Conservation (phyloP, 192 early-diverging fungal genomes). For the Linnemannia elongata region DNA sequence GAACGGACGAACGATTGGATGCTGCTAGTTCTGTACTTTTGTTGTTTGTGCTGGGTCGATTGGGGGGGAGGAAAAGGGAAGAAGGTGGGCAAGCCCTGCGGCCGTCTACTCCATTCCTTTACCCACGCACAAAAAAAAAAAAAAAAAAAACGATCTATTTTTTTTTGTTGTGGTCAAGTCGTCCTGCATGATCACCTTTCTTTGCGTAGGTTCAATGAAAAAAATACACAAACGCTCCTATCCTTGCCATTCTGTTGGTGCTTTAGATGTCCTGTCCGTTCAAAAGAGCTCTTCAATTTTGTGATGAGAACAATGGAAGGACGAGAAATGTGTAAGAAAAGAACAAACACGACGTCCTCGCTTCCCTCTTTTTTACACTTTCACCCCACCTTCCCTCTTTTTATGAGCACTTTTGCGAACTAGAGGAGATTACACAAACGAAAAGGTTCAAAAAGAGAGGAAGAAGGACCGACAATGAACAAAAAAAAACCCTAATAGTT, state of each 20-base stretch:
- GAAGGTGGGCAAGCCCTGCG: too few relatives aligned
- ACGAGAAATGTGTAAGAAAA: neutral
- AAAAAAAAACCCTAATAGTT: neutral
- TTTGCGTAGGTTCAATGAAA: too few relatives aligned
- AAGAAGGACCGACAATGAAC: neutral
- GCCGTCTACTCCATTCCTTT: neutral
- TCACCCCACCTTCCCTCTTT: neutral
- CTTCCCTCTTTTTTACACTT: neutral
- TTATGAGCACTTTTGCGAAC: constrained; percentile 4
- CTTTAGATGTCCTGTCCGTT: too few relatives aligned
- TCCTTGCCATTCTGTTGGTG: too few relatives aligned
- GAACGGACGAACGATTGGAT: neutral
- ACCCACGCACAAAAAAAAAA: neutral
- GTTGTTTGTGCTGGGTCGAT: too few relatives aligned
- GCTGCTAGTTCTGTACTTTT: neutral
- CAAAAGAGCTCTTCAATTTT: neutral
- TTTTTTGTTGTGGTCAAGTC: too few relatives aligned
- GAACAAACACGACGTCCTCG: neutral
- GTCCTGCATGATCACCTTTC: too few relatives aligned
- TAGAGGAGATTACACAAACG: neutral
- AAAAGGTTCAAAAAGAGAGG: neutral
- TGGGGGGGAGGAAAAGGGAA: too few relatives aligned
- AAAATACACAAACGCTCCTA: too few relatives aligned
- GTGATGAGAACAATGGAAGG: constrained; percentile 7
- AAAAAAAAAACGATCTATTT: too few relatives aligned